Conservation (phyloP, 495 filamentous ascomycete species). For the Trichoderma gamsii region DNA sequence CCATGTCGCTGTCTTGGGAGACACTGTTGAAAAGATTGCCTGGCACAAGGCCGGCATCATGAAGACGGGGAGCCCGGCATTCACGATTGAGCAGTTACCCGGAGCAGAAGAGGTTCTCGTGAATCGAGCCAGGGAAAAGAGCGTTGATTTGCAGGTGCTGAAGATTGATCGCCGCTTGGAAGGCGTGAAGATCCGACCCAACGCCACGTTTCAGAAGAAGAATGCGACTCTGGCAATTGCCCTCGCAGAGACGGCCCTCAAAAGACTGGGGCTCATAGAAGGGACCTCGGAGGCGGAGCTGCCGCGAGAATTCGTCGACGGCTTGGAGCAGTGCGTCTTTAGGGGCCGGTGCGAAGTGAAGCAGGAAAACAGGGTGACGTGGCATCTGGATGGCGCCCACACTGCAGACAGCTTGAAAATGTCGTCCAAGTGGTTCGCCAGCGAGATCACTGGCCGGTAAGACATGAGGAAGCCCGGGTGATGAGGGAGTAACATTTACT, state of each 20-base stretch:
- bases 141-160: slow-evolving; percentile 55
- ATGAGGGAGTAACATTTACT: not conserved
- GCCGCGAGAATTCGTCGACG: slow-evolving; percentile 62
- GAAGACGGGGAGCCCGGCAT: slow-evolving; percentile 63
- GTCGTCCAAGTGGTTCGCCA: slow-evolving; percentile 72
- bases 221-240: slow-evolving; percentile 82
- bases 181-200: slow-evolving; percentile 63
- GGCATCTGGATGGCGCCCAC: slow-evolving; percentile 91
- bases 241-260: slow-evolving; percentile 54
- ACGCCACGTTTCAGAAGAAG: slow-evolving; percentile 74
- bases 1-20: slow-evolving; percentile 70
- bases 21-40: slow-evolving; percentile 83
- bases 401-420: slow-evolving; percentile 80
- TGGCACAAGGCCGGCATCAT: slow-evolving; percentile 97
- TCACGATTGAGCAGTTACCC: slow-evolving; percentile 65
- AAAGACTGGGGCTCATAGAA: slow-evolving; percentile 23
- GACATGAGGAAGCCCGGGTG: not conserved
- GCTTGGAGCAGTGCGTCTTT: slow-evolving; percentile 69
- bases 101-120: slow-evolving; percentile 62
- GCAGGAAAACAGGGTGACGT: slow-evolving; percentile 57
- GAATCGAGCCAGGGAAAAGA: slow-evolving; percentile 63
- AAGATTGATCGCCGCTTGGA: slow-evolving; percentile 56
- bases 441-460: slow-evolving; percentile 37
- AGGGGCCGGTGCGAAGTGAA: slow-evolving; percentile 80
- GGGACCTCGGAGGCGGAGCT: slow-evolving; percentile 32